Percentiles rank a stretch among this genome's conserved stretches.
These are phyloP conservation scores for Cytospora chrysosperma DNA, from an alignment of 2,329 filamentous ascomycete species.

Conservation along the genomic window DNA sequence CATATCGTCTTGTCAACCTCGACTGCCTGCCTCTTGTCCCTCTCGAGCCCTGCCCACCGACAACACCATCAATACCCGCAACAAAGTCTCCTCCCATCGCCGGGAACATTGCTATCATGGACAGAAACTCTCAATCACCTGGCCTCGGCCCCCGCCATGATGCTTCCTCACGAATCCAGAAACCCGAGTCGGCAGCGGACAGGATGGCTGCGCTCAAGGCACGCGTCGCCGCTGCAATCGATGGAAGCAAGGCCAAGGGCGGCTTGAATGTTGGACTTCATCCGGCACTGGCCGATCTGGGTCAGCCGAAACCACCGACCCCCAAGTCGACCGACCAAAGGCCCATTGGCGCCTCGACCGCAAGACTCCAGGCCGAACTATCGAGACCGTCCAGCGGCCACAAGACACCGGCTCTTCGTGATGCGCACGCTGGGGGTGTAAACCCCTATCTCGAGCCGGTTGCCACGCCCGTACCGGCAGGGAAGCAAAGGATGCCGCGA, in stretches of 20 bases:
- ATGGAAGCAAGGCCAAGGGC: slow-evolving; percentile 58
- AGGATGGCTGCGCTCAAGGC: slow-evolving; percentile 76
- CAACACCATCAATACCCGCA: not conserved
- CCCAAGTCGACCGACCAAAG: slow-evolving; percentile 37
- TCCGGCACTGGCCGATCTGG: slow-evolving; percentile 66
- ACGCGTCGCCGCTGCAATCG: slow-evolving; percentile 73
- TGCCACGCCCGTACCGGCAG: slow-evolving; percentile 62
- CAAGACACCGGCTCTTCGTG: slow-evolving; percentile 10
- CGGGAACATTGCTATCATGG: slow-evolving; percentile 40
- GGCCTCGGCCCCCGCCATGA: slow-evolving; percentile 59
- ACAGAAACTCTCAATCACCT: slow-evolving; percentile 44
- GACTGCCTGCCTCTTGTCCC: not conserved
- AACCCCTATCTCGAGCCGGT: slow-evolving; percentile 85
- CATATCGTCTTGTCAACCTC: not conserved
- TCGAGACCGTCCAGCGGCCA: slow-evolving; percentile 21
- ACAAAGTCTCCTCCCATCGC: not conserved
- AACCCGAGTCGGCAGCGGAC: slow-evolving; percentile 59
- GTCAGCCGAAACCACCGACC: slow-evolving; percentile 44
- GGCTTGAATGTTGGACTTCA: slow-evolving; percentile 75
- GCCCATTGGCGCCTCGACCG: slow-evolving; percentile 32
- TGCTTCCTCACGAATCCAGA: slow-evolving; percentile 52
- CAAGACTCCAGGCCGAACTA: slow-evolving; percentile 29
- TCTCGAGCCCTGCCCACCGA: not conserved
- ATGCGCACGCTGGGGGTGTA: not conserved
- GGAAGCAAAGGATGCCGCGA: slow-evolving; percentile 67